phyloP scores from a whole-genome alignment of 2,329 filamentous ascomycete genomes.

The Alternaria triticimaculans region DNA sequence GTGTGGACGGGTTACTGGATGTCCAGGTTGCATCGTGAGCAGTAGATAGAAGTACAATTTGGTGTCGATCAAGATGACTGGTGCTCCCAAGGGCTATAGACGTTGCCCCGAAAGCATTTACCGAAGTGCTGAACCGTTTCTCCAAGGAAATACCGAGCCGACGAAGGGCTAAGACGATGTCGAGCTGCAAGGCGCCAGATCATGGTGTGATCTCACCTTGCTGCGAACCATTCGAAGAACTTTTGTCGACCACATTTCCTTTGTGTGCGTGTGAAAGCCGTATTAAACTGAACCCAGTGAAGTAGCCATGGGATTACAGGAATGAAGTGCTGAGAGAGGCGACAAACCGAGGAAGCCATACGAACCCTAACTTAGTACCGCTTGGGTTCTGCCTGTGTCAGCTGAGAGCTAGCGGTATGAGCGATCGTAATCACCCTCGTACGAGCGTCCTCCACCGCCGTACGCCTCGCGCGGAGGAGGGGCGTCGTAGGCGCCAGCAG shows the following conservation, averaged over 20 bases:
- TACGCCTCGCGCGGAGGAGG: constrained; percentile 49
- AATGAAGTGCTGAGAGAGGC: constrained; percentile 37
- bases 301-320: constrained; percentile 47
- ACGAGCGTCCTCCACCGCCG: constrained; percentile 46
- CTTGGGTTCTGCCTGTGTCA: constrained; percentile 47
- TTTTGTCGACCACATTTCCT: constrained; percentile 50
- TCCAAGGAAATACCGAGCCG: constrained; percentile 52
- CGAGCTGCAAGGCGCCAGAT: constrained; percentile 43
- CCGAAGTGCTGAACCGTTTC: constrained; percentile 49
- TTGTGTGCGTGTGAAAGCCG: constrained; percentile 41
- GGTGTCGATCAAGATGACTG: constrained; percentile 49
- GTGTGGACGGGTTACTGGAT: constrained; percentile 48
- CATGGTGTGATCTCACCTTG: constrained; percentile 44
- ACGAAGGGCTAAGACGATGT: constrained; percentile 44
- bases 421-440: constrained; percentile 57
- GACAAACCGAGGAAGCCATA: constrained; percentile 33
- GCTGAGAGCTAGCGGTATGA: constrained; percentile 43
- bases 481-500: constrained; percentile 43
- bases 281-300: constrained; percentile 47
- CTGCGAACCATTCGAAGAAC: constrained; percentile 47
- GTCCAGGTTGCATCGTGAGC: constrained; percentile 47
- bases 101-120: constrained; percentile 47
- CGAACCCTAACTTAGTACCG: constrained; percentile 43
- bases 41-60: constrained; percentile 54
- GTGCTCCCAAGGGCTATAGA: constrained; percentile 42